Conservation (phyloP, 768 basidiomycete genomes). For the Lactarius sp. region DNA sequence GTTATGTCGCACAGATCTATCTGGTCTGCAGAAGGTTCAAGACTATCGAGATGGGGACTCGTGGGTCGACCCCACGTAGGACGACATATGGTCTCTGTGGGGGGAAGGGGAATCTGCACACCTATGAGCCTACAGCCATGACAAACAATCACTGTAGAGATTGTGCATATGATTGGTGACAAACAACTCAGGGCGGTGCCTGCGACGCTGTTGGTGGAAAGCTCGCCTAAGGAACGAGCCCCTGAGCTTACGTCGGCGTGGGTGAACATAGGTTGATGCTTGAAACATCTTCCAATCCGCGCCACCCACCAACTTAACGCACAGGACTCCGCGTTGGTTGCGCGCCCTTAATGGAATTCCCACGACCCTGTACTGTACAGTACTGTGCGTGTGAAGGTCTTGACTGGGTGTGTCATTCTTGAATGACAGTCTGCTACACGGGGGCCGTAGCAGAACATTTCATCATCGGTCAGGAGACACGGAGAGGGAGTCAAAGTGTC, state of each 20-base stretch:
- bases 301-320: not conserved
- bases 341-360: not conserved
- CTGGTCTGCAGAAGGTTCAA: no score
- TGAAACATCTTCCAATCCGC: not conserved
- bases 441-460: not conserved
- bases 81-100: no score
- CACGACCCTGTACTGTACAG: not conserved
- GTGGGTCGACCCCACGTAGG: no score
- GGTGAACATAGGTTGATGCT: not conserved
- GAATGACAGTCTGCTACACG: not conserved
- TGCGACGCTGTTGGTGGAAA: not conserved
- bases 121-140: no score
- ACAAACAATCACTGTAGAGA: no score
- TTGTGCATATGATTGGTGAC: not conserved
- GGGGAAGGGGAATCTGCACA: no score
- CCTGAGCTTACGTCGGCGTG: not conserved
- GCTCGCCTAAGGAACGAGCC: not conserved
- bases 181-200: conserved; percentile 7
- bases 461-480: not conserved
- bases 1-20: no score
- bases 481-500: not conserved
- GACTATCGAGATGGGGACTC: no score
- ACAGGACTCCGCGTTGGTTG: not conserved
- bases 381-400: not conserved
- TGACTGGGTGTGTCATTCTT: not conserved